A percentile compares a stretch with the other conserved stretches of the same genome.
Conservation (phyloP, 148 eudicot genomes). For the Rhododendron ovatum region DNA sequence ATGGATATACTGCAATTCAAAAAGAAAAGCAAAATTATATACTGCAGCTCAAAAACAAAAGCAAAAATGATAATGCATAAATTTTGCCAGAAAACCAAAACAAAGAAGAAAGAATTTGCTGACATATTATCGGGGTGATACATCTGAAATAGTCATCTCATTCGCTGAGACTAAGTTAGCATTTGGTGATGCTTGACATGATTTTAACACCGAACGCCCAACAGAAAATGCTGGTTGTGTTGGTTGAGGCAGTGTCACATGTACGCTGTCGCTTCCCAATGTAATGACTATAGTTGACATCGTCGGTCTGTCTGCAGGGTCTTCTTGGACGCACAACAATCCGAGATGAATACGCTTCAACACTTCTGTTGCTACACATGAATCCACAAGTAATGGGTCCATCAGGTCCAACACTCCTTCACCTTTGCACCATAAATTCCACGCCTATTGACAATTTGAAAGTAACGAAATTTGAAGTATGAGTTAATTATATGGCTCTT, state of each 20-base stretch:
- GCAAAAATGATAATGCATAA: no score
- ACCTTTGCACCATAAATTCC: slow-evolving; percentile 32
- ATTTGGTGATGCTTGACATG: not conserved
- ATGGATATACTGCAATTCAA: no score
- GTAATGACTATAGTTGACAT: slow-evolving; percentile 31
- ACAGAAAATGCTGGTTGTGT: slow-evolving; percentile 23
- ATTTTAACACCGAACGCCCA: not conserved
- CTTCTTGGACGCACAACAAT: slow-evolving; percentile 44
- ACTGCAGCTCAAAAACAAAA: no score
- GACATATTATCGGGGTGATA: not conserved
- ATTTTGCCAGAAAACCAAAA: no score
- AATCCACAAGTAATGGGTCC: slow-evolving; percentile 17
- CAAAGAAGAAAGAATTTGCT: no score
- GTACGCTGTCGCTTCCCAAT: slow-evolving; percentile 23
- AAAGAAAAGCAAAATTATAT: no score
- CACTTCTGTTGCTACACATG: slow-evolving; percentile 24
- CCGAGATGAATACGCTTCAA: slow-evolving; percentile 37
- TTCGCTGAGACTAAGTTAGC: not conserved
- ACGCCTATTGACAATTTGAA: slow-evolving; percentile 18
- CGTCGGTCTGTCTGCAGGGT: slow-evolving; percentile 24
- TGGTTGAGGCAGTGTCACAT: slow-evolving; percentile 23
- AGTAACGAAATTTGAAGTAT: not conserved
- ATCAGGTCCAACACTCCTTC: slow-evolving; percentile 14
- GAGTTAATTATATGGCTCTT: no score
- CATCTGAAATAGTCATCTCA: not conserved